Evolutionary conservation across 2,329 filamentous ascomycete genomes (phyloP), one percentile per base, ranked within the genome.

Genomic region (Talaromyces rugulosus): DNA sequence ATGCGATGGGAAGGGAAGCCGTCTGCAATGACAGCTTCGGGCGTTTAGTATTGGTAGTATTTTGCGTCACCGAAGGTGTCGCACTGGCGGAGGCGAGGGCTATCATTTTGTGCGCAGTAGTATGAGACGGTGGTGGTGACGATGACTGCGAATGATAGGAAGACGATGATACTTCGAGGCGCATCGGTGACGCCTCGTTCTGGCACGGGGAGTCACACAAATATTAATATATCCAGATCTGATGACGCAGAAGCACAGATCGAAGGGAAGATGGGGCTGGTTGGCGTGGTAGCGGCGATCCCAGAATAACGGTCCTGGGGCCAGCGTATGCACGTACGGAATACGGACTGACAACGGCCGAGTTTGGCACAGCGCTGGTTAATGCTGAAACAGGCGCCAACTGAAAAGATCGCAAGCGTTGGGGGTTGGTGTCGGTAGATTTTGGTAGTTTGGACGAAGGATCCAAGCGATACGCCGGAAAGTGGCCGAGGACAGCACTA

Each of bases 11-110:
- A 2, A 80, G 71, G 51, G 76, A 74, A 12, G 81, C 74, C 12
- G 86, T 88, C 74, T 88, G 83, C 58, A 88, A 78, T 44, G 83
- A 85, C 57, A 88, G 79, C 72, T 86, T 87, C 1, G 86, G 86
- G 63, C 83, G 77, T 58, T 77, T 75, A 40, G 69, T 65, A 36
- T 69, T 55, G 54, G 54, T 56, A 14, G 60, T 63, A 16, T 58
- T 58, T 57, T 65, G 62, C 56, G 53, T 60, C 44, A 60, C 62
- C 56, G 63, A 59, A 12, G 62, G 58, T 30, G 63, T 62, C 28
- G 62, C 57, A 14, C 59, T 61, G 14, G 59, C 53, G 5, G 23
- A 23, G 23, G 62, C 59, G 50, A 62, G 47, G 8, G 61, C 61
- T 52, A 62, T 62, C 61, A 62, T 62, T n/a, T 60, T 56, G 40